Conservation (phyloP, 2,329 filamentous ascomycete species). For the Fusarium goolgardi region DNA sequence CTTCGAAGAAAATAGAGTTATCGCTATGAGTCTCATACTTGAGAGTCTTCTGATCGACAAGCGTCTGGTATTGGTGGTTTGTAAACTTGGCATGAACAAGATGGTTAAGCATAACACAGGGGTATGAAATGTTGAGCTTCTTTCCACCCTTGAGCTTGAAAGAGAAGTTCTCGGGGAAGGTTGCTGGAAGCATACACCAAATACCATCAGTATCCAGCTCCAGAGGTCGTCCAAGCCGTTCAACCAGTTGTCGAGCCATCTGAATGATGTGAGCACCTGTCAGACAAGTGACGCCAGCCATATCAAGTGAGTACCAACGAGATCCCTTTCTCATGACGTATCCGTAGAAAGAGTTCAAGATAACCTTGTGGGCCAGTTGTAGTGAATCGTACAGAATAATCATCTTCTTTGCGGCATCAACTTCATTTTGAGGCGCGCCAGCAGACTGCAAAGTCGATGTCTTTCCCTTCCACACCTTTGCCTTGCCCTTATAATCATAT, state of each 20-base stretch:
- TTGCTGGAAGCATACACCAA: slow-evolving; percentile 98
- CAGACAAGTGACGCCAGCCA: slow-evolving; percentile 97
- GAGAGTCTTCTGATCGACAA: slow-evolving; percentile 81
- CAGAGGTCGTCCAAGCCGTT: slow-evolving; percentile 89
- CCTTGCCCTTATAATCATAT: slow-evolving; percentile 98
- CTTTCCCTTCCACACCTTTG: slow-evolving; percentile 99
- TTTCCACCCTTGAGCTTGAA: slow-evolving; percentile 97
- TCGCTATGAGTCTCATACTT: slow-evolving; percentile 97
- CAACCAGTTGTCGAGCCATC: slow-evolving; percentile 91
- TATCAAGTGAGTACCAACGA: slow-evolving; percentile 98
- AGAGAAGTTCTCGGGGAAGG: slow-evolving; percentile 94
- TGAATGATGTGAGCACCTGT: slow-evolving; percentile 98
- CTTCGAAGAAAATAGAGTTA: slow-evolving; percentile 99
- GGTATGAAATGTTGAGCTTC: slow-evolving; percentile 96
- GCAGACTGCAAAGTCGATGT: slow-evolving; percentile 85
- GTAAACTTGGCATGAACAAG: slow-evolving; percentile 94
- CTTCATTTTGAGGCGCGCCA: slow-evolving; percentile 78
- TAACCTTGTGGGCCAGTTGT: slow-evolving; percentile 98
- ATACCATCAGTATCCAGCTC: slow-evolving; percentile 99
- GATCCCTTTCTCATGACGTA: slow-evolving; percentile 99
- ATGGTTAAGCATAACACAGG: slow-evolving; percentile 99
- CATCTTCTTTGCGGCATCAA: slow-evolving; percentile 99
- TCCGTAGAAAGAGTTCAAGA: slow-evolving; percentile 98
- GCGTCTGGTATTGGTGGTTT: slow-evolving; percentile 95
- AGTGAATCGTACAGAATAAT: slow-evolving; percentile 95